Base-by-base conservation (phyloP, 2,329 filamentous ascomycete genomes). In the Setomelanomma holmii region DNA sequence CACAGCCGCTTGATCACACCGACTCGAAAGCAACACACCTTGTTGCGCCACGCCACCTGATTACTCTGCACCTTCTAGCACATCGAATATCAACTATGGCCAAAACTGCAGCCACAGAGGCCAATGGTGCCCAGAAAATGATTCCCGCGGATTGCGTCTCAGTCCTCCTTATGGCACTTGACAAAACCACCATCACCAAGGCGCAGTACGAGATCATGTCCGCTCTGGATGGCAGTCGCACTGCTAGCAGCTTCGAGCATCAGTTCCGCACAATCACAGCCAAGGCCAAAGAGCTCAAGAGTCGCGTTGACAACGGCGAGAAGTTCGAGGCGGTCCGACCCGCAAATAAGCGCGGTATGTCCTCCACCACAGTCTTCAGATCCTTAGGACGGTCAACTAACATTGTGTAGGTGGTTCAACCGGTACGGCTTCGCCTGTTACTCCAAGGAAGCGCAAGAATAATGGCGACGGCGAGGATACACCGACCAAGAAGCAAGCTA, bases 231-330 rank as follows among this genome's bases (percentile, higher is more conserved):
- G 64, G 67, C 27, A 58, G 33, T 1, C 55, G 54, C 4, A 70
- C 69, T 1, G 58, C 64, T 1, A 54, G 30, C 14, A 55, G 49
- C 21, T 71, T 70, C 33, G 39, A 72, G 44, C 68, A 73, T 35
- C 48, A 63, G 16, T 67, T 73, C 41, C 66, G 67, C 34, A 27
- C 59, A 1, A 48, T 71, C 16, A 24, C 52, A 1, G 48, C 61
- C 34, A 66, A 62, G 42, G 63, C 68, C 33, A 67, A 63, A 47
- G 68, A 72, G 22, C 53, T 73, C 14, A 70, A 68, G 48, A 45
- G 46, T n/a, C 65, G 66, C 11, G 38, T 60, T 4, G 64, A 67
- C 2, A 22, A 34, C 1, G 69, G 64, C 36, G 68, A 71, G 40
- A 27, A 39, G 1, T 71, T 73, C 39, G 21, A 42, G 14, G 30